Conservation (phyloP, 139 green algal genomes). For the Volvox africanus region DNA sequence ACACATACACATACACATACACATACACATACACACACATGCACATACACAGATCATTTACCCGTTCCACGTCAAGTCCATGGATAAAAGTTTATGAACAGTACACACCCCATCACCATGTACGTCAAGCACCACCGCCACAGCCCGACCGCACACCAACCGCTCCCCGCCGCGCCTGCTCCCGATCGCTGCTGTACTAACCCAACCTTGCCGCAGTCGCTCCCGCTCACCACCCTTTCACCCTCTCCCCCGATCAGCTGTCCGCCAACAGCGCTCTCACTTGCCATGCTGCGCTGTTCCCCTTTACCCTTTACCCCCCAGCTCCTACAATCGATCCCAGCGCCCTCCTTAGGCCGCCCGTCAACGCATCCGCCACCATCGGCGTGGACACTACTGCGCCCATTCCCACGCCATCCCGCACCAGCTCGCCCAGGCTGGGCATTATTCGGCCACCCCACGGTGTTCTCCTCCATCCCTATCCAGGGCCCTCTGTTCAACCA, state of each 20-base stretch:
- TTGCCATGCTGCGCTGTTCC: too few relatives aligned
- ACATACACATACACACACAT: too few relatives aligned
- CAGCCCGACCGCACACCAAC: conserved; percentile 52
- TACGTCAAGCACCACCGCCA: conserved; percentile 71
- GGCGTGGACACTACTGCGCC: not conserved
- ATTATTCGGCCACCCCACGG: not conserved
- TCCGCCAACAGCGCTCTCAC: not conserved
- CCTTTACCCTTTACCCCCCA: not conserved
- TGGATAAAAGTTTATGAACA: conserved; percentile 66
- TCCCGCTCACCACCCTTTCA: not conserved
- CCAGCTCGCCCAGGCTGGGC: not conserved
- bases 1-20: too few relatives aligned
- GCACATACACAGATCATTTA: too few relatives aligned
- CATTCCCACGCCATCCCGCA: not conserved
- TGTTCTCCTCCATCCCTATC: not conserved
- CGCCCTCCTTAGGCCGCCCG: not conserved
- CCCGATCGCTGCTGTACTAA: not conserved
- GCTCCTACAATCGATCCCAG: not conserved
- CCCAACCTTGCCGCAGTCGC: not conserved
- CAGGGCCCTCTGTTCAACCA: conserved; percentile 35
- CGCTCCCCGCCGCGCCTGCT: conserved; percentile 21
- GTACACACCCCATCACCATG: conserved; percentile 65
- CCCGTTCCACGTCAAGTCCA: conserved; percentile 50
- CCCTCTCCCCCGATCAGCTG: not conserved
- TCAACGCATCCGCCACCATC: too few relatives aligned